These are phyloP conservation scores for Papiliotrema nemorosa DNA, from an alignment of 1,284 basidiomycete species.

Conservation along the genomic window DNA sequence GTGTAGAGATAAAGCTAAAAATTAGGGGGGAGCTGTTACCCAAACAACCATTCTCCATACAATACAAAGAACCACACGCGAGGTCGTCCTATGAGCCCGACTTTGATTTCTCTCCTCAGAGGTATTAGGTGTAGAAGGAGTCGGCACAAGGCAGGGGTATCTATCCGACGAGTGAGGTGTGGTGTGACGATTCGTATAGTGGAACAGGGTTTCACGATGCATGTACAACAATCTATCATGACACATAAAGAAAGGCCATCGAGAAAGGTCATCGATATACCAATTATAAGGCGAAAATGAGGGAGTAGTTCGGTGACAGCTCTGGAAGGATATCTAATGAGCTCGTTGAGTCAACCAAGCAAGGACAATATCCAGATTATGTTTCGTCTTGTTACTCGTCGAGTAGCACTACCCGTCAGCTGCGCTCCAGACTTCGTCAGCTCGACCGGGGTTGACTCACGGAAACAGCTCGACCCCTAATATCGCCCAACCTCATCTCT, in stretches of 20 bases:
- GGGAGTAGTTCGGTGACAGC: too few species aligned
- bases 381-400: conserved; percentile 83
- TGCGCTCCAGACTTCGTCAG: background rate
- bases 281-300: too few species aligned
- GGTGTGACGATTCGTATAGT: too few species aligned
- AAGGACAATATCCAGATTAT: conserved; percentile 66
- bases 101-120: too few species aligned
- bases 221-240: too few species aligned
- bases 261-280: too few species aligned
- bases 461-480: conserved; percentile 77
- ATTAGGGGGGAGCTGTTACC: background rate
- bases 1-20: background rate
- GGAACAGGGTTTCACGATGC: too few species aligned
- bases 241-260: too few species aligned
- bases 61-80: background rate
- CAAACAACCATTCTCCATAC: conserved; percentile 1
- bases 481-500: conserved; percentile 74
- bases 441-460: conserved; percentile 54
- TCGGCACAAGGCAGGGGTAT: too few species aligned
- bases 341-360: conserved; percentile 52
- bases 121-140: too few species aligned
- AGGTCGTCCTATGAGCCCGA: background rate
- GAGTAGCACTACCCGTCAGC: conserved; percentile 29
- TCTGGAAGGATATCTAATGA: conserved; percentile 19
- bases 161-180: too few species aligned